phyloP scores from a whole-genome alignment of 805 yeast species.

The Candida montana region DNA sequence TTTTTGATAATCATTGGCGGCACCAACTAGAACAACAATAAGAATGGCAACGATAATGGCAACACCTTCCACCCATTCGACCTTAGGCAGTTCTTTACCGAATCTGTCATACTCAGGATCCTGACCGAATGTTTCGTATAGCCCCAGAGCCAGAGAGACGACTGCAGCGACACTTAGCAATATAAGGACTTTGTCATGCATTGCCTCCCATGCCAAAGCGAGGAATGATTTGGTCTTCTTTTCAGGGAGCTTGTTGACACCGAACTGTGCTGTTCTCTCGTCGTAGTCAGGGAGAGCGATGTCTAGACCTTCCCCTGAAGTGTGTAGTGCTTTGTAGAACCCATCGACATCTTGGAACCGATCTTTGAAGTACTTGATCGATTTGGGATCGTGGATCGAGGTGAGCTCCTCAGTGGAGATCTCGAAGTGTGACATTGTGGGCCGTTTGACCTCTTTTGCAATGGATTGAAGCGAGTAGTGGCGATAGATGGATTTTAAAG shows the following conservation, averaged over 20 bases:
- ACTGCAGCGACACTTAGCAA: constrained; percentile 81
- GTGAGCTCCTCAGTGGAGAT: constrained; percentile 32
- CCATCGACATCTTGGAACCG: constrained; percentile 12
- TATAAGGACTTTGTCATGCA: constrained; percentile 87
- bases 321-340: constrained; percentile 29
- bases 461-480: too few species aligned
- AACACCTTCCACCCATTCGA: constrained; percentile 99
- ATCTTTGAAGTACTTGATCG: constrained; percentile 29
- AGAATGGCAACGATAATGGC: constrained; percentile 90
- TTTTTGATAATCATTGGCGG: constrained; percentile 94
- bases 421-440: constrained; percentile 1
- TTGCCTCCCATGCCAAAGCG: constrained; percentile 68
- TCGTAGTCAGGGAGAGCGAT: constrained; percentile 27
- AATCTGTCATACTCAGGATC: constrained; percentile 72
- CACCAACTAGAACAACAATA: constrained; percentile 90
- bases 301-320: constrained; percentile 41
- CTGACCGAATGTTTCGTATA: constrained; percentile 88
- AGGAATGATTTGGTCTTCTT: constrained; percentile 65
- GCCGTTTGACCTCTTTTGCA: not conserved
- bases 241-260: constrained; percentile 68
- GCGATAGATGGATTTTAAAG: too few species aligned
- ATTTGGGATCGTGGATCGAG: constrained; percentile 59
- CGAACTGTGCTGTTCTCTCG: constrained; percentile 47
- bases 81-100: constrained; percentile 72
- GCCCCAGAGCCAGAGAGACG: constrained; percentile 82